These are phyloP conservation scores for Boletus huronensis DNA, from an alignment of 768 basidiomycete species.

Conservation along the genomic window DNA sequence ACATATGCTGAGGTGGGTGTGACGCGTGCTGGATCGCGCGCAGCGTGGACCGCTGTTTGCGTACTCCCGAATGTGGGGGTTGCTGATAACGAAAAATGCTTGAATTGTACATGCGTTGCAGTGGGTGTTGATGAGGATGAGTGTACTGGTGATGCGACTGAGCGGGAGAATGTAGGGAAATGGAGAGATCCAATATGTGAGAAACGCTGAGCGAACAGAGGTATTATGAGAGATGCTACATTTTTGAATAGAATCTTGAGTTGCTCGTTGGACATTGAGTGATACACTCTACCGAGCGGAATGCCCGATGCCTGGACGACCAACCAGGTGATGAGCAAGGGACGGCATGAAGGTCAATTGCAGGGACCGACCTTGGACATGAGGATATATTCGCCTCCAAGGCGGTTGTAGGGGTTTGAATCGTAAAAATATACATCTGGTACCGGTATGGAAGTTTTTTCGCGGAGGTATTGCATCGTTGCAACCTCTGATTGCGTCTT, in stretches of 20 bases:
- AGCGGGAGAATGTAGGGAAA: slow-evolving; percentile 24
- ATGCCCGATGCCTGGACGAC: slow-evolving; percentile 63
- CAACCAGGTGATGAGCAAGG: not conserved
- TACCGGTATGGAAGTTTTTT: slow-evolving; percentile 68
- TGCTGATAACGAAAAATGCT: slow-evolving; percentile 18
- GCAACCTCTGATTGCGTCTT: slow-evolving; percentile 89
- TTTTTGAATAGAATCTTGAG: slow-evolving; percentile 65
- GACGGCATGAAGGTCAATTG: not conserved
- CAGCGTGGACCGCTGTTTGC: not conserved
- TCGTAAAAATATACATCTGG: slow-evolving; percentile 76
- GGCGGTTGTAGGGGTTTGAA: slow-evolving; percentile 77
- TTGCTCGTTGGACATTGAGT: slow-evolving; percentile 61
- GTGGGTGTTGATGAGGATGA: slow-evolving; percentile 29
- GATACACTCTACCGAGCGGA: slow-evolving; percentile 67
- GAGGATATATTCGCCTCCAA: slow-evolving; percentile 82
- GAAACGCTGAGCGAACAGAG: slow-evolving; percentile 77
- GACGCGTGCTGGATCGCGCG: slow-evolving; percentile 7
- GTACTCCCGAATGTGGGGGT: slow-evolving; percentile 7
- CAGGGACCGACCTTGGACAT: slow-evolving; percentile 70
- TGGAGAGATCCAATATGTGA: slow-evolving; percentile 73
- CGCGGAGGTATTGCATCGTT: slow-evolving; percentile 75
- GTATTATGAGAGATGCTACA: slow-evolving; percentile 63
- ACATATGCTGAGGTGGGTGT: slow-evolving; percentile 42
- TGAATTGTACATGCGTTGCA: slow-evolving; percentile 18
- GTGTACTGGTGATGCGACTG: slow-evolving; percentile 18